Conservation (phyloP, 192 early-diverging fungal species). For the Pilaira anomala region DNA sequence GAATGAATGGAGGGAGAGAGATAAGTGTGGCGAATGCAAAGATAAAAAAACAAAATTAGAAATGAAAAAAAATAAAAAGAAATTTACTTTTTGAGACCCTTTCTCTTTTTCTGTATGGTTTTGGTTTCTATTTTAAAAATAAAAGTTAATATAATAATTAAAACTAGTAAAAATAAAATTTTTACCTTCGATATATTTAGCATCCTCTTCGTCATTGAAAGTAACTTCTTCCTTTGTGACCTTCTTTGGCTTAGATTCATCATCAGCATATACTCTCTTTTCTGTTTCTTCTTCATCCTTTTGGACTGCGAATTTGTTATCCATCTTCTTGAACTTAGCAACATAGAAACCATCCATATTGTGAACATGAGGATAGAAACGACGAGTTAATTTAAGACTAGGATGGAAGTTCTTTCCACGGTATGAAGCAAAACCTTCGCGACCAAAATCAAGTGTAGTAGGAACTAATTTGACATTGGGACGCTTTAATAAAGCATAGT, state of each 20-base stretch:
- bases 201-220: slow-evolving; percentile 67
- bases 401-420: slow-evolving; percentile 87
- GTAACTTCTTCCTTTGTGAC: slow-evolving; percentile 31
- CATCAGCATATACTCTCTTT: slow-evolving; percentile 39
- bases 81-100: slow-evolving; percentile 19
- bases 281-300: slow-evolving; percentile 39
- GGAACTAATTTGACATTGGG: slow-evolving; percentile 91
- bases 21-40: neutral
- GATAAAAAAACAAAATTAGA: too few species aligned
- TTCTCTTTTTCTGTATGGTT: slow-evolving; percentile 14
- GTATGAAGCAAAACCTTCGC: slow-evolving; percentile 85
- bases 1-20: too few species aligned
- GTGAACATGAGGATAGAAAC: slow-evolving; percentile 96
- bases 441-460: slow-evolving; percentile 89
- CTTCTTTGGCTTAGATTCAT: slow-evolving; percentile 32
- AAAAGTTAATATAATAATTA: neutral
- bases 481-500: slow-evolving; percentile 92
- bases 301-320: slow-evolving; percentile 69
- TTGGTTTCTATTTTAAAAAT: slow-evolving; percentile 10
- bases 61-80: neutral
- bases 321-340: slow-evolving; percentile 93
- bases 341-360: slow-evolving; percentile 99
- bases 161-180: neutral
- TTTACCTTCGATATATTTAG: slow-evolving; percentile 47
- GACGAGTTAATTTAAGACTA: slow-evolving; percentile 73